Evolutionary conservation across 805 yeast genomes (phyloP), one percentile per base, ranked within the genome.

Genomic region (Yamadazyma laniorum): DNA sequence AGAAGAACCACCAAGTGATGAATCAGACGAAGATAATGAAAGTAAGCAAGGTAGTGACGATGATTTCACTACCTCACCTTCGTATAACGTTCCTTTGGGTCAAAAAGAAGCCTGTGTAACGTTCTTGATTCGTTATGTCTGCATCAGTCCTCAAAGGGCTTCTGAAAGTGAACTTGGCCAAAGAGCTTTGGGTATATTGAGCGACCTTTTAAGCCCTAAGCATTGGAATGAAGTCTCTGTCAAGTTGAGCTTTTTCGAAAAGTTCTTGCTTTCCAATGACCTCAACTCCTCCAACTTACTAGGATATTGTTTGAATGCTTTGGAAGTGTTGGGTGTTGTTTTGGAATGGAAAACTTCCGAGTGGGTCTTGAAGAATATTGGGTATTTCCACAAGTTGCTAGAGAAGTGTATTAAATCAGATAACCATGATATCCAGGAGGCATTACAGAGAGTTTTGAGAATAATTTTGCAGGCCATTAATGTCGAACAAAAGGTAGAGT

Each of bases 201-300:
- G 85, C 37, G 81, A 79, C 37, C 67, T 91, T 11, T 65, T 90
- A 39, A 79, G 87, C 7, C 79, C 85, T 3, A 74, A 73, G 0
- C 79, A 77, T 44, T 91, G 98, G 98, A 74, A 87, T 0, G 96
- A 88, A 48, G 95, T 88, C 5, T 75, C 82, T n/a, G 89, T 93
- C 14, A 87, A 87, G 50, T 68, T 93, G 23, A 76, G 82, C 1
- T 89, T 86, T 59, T 93, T 93, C 55, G 99, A 93, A 49, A 80
- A 93, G 45, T 86, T 89, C 51, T 64, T 93, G 37, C 78, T 85
- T 14, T 80, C 86, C 21, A 80, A 86, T 39, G 96, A 91, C 47
- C 66, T 85, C 41, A 77, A 74, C 25, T 75, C 88, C 11, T 74
- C 79, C 25, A 81, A 81, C 43, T 72, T 85, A 28, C 58, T 88